A percentile compares a stretch with the other conserved stretches of the same genome.
phyloP scores from a whole-genome alignment of 2,329 filamentous ascomycete species.

The Diplodia corticola region DNA sequence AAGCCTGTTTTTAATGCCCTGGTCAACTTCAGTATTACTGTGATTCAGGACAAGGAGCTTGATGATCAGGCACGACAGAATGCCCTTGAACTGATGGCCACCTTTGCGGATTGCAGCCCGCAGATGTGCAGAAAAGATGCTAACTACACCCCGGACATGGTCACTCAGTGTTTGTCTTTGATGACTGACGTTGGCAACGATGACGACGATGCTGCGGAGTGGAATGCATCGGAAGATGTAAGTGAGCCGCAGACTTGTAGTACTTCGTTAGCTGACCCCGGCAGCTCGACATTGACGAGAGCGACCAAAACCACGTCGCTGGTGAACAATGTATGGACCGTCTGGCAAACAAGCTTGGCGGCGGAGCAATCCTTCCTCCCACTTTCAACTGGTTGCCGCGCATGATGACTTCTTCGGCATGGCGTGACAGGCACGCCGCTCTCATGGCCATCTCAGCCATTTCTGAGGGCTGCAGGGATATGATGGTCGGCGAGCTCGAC shows the following conservation, averaged over 20 bases:
- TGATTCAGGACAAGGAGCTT: conserved; percentile 94
- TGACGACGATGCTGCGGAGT: conserved; percentile 91
- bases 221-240: conserved; percentile 89
- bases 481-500: conserved; percentile 93
- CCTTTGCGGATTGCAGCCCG: conserved; percentile 92
- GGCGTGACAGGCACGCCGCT: conserved; percentile 93
- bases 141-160: conserved; percentile 94
- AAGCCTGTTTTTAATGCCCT: conserved; percentile 90
- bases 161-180: conserved; percentile 93
- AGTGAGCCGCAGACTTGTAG: conserved; percentile 37
- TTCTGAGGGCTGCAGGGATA: conserved; percentile 90
- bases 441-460: conserved; percentile 99
- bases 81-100: conserved; percentile 94
- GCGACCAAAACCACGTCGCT: conserved; percentile 94
- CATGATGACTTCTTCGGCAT: conserved; percentile 94
- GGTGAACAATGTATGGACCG: conserved; percentile 99
- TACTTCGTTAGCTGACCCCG: conserved; percentile 29
- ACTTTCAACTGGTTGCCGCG: conserved; percentile 96
- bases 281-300: conserved; percentile 89
- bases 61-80: conserved; percentile 90
- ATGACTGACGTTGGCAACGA: conserved; percentile 97
- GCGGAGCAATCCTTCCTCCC: conserved; percentile 85
- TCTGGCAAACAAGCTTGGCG: conserved; percentile 93
- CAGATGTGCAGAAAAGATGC: conserved; percentile 93
- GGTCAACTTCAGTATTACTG: conserved; percentile 87